Conservation (phyloP, 75 land plant species). For the Picea sitchensis region DNA sequence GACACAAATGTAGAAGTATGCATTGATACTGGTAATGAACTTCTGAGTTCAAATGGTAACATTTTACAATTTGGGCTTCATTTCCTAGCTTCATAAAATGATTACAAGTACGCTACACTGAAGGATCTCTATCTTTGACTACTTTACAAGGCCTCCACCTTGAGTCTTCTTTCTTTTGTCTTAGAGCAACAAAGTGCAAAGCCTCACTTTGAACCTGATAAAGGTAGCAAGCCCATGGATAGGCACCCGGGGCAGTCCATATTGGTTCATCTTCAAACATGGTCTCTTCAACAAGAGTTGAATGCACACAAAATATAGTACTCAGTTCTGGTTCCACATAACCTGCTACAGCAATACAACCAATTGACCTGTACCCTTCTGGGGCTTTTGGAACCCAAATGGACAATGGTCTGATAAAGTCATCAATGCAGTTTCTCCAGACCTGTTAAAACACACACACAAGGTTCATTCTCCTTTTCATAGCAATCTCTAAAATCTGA, state of each 20-base stretch:
- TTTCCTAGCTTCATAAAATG: too few species aligned
- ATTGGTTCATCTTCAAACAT: slow-evolving; percentile 64
- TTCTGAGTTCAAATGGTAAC: too few species aligned
- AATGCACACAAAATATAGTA: slow-evolving; percentile 55
- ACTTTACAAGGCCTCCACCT: slow-evolving; percentile 51
- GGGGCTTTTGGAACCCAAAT: slow-evolving; percentile 92
- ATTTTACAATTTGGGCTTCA: too few species aligned
- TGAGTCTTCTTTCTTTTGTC: slow-evolving; percentile 55
- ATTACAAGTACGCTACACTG: too few species aligned
- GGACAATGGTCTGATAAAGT: slow-evolving; percentile 63
- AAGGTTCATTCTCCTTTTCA: neutral
- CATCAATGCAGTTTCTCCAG: slow-evolving; percentile 93
- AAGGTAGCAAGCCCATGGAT: slow-evolving; percentile 90
- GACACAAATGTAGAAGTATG: too few species aligned
- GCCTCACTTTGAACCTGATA: slow-evolving; percentile 82
- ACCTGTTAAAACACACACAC: slow-evolving; percentile 44
- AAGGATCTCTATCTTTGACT: slow-evolving; percentile 4
- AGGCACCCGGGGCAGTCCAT: slow-evolving; percentile 71
- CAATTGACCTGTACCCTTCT: slow-evolving; percentile 70
- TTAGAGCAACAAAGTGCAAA: slow-evolving; percentile 72
- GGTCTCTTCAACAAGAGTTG: slow-evolving; percentile 51
- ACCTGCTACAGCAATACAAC: slow-evolving; percentile 78
- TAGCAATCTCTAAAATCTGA: slow-evolving; percentile 1
- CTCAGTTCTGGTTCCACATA: slow-evolving; percentile 62
- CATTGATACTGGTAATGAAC: too few species aligned